Evolutionary conservation across 305 asterid genomes (phyloP).

Genomic region (Plantago coronopus): DNA sequence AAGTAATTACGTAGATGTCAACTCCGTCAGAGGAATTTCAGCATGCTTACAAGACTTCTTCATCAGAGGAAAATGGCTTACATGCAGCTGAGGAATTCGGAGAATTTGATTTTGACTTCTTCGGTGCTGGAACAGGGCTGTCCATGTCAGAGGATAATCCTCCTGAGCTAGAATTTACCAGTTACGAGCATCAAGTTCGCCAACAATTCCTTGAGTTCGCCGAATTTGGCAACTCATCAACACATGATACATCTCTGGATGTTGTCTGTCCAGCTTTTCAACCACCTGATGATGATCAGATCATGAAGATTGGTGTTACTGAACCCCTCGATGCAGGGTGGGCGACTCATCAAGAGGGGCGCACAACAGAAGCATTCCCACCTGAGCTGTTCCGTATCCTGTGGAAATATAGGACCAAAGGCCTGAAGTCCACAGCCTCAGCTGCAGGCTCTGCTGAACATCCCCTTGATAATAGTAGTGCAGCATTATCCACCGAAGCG

Average conservation of each 20-base stretch:
- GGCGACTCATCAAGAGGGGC: neutral
- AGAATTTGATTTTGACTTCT: neutral
- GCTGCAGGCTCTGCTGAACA: neutral
- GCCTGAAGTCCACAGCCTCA: neutral
- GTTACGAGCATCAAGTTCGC: slow-evolving; percentile 1
- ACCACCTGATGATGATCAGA: neutral
- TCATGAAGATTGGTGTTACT: no score
- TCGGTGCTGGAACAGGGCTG: neutral
- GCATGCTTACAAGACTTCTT: neutral
- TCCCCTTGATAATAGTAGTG: neutral
- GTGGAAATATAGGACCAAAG: slow-evolving; percentile 20
- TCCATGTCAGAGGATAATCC: no score
- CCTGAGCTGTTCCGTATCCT: slow-evolving; percentile 22
- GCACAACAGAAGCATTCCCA: neutral
- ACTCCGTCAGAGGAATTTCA: neutral
- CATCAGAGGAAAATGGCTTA: neutral
- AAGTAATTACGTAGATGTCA: neutral
- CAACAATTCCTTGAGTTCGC: neutral
- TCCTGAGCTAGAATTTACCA: neutral
- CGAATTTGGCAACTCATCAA: slow-evolving; percentile 4
- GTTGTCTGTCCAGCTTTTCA: slow-evolving; percentile 14
- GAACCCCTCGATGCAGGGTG: neutral
- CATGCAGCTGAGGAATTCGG: slow-evolving; percentile 16
- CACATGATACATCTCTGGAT: slow-evolving; percentile 1
- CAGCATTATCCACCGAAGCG: slow-evolving; percentile 20